These are phyloP conservation scores for Heracleum sosnowskyi DNA, from an alignment of 129 eudicot species.

Conservation along the genomic window DNA sequence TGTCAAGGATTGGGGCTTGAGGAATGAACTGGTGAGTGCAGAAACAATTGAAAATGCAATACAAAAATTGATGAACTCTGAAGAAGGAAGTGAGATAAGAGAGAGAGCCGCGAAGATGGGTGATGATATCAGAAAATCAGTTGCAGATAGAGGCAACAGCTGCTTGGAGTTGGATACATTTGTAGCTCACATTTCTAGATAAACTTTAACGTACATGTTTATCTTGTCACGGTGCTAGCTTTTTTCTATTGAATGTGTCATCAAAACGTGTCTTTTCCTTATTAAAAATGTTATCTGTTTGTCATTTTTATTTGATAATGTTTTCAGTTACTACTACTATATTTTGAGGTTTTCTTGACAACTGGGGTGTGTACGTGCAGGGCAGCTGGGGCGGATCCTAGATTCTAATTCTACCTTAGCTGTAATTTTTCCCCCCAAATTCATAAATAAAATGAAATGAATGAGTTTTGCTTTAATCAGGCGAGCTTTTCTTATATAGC, in stretches of 20 bases:
- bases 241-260: neutral
- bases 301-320: neutral
- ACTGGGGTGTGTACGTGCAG: neutral
- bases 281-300: neutral
- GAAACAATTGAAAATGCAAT: neutral
- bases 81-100: neutral
- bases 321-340: neutral
- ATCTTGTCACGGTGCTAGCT: neutral
- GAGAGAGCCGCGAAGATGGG: neutral
- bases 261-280: neutral
- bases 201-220: neutral
- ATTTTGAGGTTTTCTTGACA: neutral
- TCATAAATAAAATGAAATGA: too few species aligned
- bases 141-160: neutral
- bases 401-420: too few species aligned
- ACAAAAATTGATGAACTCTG: neutral
- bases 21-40: neutral
- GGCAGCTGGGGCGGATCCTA: neutral
- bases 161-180: slow-evolving; percentile 6
- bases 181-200: slow-evolving; percentile 1
- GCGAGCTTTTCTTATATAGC: too few species aligned
- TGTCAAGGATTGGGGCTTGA: neutral
- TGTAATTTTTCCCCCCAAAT: too few species aligned
- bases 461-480: too few species aligned
- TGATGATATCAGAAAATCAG: neutral